Base-by-base conservation (phyloP, 768 basidiomycete genomes). In the Mrakia frigida region DNA sequence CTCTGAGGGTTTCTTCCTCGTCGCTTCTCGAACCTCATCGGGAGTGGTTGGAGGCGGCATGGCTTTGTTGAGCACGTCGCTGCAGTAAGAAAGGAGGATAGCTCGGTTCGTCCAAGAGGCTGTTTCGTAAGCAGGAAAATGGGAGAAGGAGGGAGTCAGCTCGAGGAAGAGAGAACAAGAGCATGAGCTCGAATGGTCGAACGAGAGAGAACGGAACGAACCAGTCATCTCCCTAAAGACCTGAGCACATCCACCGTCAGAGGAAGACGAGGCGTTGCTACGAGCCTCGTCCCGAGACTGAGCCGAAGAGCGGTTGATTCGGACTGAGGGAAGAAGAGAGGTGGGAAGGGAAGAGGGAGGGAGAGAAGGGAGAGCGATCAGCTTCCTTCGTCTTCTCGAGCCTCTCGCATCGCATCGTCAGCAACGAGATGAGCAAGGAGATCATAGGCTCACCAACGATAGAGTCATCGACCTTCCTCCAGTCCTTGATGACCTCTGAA, bases 401-500 rank as follows among this genome's bases (percentile, higher is more conserved):
- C 23, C 21, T 50, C 46, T 25, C 56, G 13, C 13, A 0, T 70
- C 39, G 16, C 25, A 33, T 52, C 31, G 46, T 3, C 46, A 33
- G 5, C 31, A 6, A 21, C 7, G 11, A 33, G 18, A 41, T 28
- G 23, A 31, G 21, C 9, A 31, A 14, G 23, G 50, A 6, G 70
- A 33, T 3, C 4, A 11, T 50, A n/a, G 39, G 35, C 74, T 28
- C 28, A 75, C 65, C 52, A 23, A 68, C 68, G 60, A 77, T 77
- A 11, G 71, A 46, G 52, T 77, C 76, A 37, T 77, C 76, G 0
- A 68, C 52, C 41, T 73, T 68, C 6, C 76, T 39, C 71, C 71
- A 77, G 11, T 77, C 65, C 50, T 73, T 77, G 76, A 77, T 77
- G 50, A 77, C 63, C 65, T 77, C 75, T 76, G 52, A 39, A 37